These are phyloP conservation scores for Puccinia hordei DNA, from an alignment of 1,284 basidiomycete genomes.

Conservation along the genomic window DNA sequence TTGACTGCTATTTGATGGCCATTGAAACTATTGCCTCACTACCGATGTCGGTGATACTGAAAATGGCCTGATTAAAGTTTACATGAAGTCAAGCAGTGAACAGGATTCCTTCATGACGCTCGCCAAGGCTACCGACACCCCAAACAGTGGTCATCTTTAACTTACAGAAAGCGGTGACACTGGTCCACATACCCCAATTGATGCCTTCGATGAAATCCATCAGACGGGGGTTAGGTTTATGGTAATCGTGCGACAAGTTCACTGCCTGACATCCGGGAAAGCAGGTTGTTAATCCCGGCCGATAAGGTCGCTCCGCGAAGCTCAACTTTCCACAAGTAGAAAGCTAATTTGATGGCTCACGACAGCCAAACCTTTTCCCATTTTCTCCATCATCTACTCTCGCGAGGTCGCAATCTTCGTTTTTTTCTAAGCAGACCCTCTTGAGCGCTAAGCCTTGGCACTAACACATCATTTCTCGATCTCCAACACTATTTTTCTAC, in stretches of 20 bases:
- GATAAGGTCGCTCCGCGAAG: constrained; percentile 8
- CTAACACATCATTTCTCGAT: background rate
- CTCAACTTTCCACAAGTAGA: background rate
- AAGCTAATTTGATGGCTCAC: constrained; percentile 9
- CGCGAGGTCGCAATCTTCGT: constrained; percentile 10
- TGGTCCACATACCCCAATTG: background rate
- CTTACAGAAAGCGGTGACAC: constrained; percentile 11
- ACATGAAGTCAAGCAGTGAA: background rate
- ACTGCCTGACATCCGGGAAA: constrained; percentile 24
- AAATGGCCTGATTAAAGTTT: background rate
- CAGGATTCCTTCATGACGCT: background rate
- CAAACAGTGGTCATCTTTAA: background rate
- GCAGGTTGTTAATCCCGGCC: constrained; percentile 8
- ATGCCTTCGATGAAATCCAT: constrained; percentile 12
- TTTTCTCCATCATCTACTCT: constrained; percentile 10
- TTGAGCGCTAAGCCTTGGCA: constrained; percentile 5
- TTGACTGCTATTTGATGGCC: background rate
- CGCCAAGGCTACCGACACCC: constrained; percentile 24
- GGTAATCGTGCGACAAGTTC: constrained; percentile 7
- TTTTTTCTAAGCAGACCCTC: background rate
- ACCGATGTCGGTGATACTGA: background rate
- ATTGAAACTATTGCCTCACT: constrained; percentile 3
- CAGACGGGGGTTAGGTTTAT: background rate
- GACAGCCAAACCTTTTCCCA: constrained; percentile 3
- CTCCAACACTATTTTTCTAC: constrained; percentile 6